phyloP scores from a whole-genome alignment of 78 protist genomes.

The Dictyostelium capitatum region DNA sequence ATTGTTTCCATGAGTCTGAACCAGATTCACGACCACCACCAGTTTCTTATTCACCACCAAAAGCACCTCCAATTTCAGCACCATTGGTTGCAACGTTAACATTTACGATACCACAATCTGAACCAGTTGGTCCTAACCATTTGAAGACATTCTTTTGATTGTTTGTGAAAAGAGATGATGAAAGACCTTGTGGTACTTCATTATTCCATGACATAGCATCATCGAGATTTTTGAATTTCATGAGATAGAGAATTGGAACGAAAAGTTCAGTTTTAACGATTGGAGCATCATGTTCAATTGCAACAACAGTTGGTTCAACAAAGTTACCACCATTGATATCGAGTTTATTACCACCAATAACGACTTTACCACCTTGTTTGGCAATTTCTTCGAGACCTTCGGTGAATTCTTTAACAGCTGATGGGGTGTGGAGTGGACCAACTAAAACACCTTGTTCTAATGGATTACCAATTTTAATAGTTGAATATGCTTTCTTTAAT shows the following conservation, averaged over 20 bases:
- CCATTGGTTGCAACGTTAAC: slow-evolving; percentile 94
- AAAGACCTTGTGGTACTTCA: slow-evolving; percentile 94
- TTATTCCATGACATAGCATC: slow-evolving; percentile 92
- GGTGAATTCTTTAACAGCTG: slow-evolving; percentile 89
- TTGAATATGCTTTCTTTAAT: slow-evolving; percentile 84
- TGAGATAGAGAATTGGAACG: slow-evolving; percentile 91
- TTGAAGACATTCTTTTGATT: slow-evolving; percentile 76
- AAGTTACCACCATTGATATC: slow-evolving; percentile 76
- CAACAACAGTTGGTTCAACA: slow-evolving; percentile 95
- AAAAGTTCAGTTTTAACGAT: slow-evolving; percentile 82
- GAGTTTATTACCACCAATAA: slow-evolving; percentile 90
- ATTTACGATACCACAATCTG: slow-evolving; percentile 96
- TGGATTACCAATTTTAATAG: slow-evolving; percentile 89
- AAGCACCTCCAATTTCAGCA: slow-evolving; percentile 97
- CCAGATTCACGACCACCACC: slow-evolving; percentile 96
- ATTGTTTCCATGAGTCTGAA: slow-evolving; percentile 95
- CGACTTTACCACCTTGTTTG: slow-evolving; percentile 92
- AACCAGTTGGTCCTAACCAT: slow-evolving; percentile 93
- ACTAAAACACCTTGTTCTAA: slow-evolving; percentile 79
- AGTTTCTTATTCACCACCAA: slow-evolving; percentile 96
- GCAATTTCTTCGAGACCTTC: slow-evolving; percentile 84
- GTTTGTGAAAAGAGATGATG: slow-evolving; percentile 88
- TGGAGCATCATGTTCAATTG: slow-evolving; percentile 74
- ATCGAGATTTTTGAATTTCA: slow-evolving; percentile 88
- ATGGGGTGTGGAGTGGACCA: slow-evolving; percentile 93